phyloP scores from a whole-genome alignment of 345 rosid genomes.

The Turritis glabra region DNA sequence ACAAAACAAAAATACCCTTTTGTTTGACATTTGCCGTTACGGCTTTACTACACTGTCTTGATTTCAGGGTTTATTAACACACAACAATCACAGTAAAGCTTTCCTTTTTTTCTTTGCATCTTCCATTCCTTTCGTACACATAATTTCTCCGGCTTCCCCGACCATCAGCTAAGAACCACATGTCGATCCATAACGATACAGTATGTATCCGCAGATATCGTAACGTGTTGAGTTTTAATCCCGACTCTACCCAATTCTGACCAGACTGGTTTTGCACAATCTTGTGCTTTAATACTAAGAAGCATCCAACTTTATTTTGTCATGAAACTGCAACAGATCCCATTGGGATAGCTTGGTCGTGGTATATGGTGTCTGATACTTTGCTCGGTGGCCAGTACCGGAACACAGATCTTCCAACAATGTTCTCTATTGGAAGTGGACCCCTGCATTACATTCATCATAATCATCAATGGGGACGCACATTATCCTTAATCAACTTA shows the following conservation, averaged over 20 bases:
- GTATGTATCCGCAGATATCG: constrained; percentile 17
- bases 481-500: constrained; percentile 1
- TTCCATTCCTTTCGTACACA: constrained; percentile 16
- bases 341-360: constrained; percentile 37
- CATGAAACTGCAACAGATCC: constrained; percentile 54
- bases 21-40: not conserved
- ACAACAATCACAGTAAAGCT: constrained; percentile 15
- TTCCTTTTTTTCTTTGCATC: not conserved
- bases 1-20: not conserved
- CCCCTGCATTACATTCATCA: constrained; percentile 54
- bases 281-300: constrained; percentile 31
- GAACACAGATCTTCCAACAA: constrained; percentile 69
- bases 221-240: constrained; percentile 3
- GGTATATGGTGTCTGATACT: constrained; percentile 64
- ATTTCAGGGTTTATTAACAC: constrained; percentile 22
- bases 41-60: not conserved
- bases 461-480: not conserved
- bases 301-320: constrained; percentile 31
- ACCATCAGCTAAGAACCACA: constrained; percentile 7
- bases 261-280: constrained; percentile 31
- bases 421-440: constrained; percentile 71
- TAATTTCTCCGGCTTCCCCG: constrained; percentile 17
- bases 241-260: constrained; percentile 23
- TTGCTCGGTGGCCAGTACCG: constrained; percentile 81
- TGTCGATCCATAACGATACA: constrained; percentile 18